Evolutionary conservation across 1,284 basidiomycete species (phyloP), one percentile per base, ranked within the genome.

Genomic region (Phellinidium pouzarii): DNA sequence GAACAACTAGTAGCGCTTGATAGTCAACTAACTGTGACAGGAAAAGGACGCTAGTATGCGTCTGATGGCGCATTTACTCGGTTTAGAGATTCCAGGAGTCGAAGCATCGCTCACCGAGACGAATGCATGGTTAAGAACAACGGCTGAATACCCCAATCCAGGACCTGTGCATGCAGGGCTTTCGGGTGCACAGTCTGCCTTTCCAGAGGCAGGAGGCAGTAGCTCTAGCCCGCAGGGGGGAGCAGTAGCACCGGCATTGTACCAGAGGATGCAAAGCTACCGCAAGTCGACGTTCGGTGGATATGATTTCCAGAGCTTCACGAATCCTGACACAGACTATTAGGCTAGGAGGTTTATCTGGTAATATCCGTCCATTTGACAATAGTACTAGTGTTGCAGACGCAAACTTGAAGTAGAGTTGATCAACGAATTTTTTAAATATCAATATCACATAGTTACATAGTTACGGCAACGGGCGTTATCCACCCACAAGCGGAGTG

Each of bases 241-340:
- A 17, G 37, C 2, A 40, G n/a, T 17, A 7, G 37, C 12, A 17
- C 37, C 37, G 37, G 37, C 14, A n/a, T 19, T 20, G 37, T 17
- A 14, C 19, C 44, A 52, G 17, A 37, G 42, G 47, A 50, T 45
- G 34, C 43, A 38, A 23, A 37, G 26, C 2, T 46, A 17, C 20
- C 41, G 19, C 6, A 34, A 45, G 8, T 38, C 44, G 14, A 46
- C 53, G n/a, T 54, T 54, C 34, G 20, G 37, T 9, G 53, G 48
- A 20, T 54, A 50, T 26, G 53, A 54, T 34, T 54, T 54, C 42
- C 53, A 54, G 34, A 54, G 53, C 27, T 54, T 54, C 22, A 54
- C 53, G 36, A 45, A 50, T 27, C 31, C 53, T 5, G 53, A 50
- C n/a, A n/a, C 43, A 20, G 23, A 34, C 14, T 51, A 51, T 36